Conservation (phyloP, 2,329 filamentous ascomycete genomes). For the Colletotrichum somersetense region DNA sequence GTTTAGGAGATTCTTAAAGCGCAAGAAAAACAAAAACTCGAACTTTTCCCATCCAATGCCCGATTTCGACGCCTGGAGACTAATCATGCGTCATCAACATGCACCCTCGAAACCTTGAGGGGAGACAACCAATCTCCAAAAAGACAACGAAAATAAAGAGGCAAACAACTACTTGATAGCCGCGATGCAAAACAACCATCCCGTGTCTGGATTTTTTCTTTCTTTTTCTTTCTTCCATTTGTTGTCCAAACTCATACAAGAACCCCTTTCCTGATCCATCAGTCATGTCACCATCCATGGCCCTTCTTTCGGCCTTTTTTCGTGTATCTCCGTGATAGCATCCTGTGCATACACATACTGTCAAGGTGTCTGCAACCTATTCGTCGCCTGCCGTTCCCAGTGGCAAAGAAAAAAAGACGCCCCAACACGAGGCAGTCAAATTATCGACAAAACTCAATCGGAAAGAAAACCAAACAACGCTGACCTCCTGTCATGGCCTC, state of each 20-base stretch:
- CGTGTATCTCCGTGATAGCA: slow-evolving; percentile 4
- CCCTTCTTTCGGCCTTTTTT: slow-evolving; percentile 2
- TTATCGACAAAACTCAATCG: slow-evolving; percentile 16
- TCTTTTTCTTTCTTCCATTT: not conserved
- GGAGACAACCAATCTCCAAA: slow-evolving; percentile 1
- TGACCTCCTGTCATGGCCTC: slow-evolving; percentile 12
- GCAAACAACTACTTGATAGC: not conserved
- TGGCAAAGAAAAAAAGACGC: slow-evolving; percentile 5
- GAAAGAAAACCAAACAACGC: slow-evolving; percentile 21
- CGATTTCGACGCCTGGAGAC: slow-evolving; percentile 27
- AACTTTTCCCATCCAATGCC: slow-evolving; percentile 35
- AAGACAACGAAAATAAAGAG: not conserved
- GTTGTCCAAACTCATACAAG: slow-evolving; percentile 32
- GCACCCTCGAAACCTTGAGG: not conserved
- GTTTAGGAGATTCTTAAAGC: not conserved
- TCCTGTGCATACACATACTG: not conserved
- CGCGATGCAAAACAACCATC: slow-evolving; percentile 2
- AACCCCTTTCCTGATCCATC: slow-evolving; percentile 9
- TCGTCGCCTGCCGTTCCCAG: not conserved
- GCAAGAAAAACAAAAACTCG: not conserved
- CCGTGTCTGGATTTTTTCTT: not conserved
- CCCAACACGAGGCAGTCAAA: slow-evolving; percentile 5
- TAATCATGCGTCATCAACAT: slow-evolving; percentile 28
- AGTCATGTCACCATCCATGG: slow-evolving; percentile 2
- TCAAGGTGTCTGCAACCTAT: not conserved